These are phyloP conservation scores for Alternaria triticina DNA, from an alignment of 2,329 filamentous ascomycete species.

Conservation along the genomic window DNA sequence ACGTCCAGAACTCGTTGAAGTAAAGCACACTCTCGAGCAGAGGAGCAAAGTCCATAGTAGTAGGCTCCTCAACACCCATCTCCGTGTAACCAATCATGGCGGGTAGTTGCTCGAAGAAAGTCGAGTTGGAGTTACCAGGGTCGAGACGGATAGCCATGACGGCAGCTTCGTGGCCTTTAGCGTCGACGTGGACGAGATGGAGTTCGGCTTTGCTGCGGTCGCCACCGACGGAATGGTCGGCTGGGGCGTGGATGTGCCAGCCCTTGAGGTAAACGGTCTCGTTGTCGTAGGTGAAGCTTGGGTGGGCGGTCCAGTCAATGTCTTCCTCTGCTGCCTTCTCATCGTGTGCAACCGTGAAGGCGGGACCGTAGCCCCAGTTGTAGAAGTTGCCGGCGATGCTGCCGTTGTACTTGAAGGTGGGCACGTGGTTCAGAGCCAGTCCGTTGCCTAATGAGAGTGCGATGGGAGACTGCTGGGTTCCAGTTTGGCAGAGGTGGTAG, in stretches of 20 bases:
- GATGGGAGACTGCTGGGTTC: conserved; percentile 60
- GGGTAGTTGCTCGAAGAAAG: conserved; percentile 54
- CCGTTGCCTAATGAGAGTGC: conserved; percentile 50
- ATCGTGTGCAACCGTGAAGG: conserved; percentile 50
- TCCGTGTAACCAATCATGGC: conserved; percentile 50
- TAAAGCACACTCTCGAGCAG: conserved; percentile 48
- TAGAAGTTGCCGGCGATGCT: conserved; percentile 50
- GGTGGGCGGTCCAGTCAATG: conserved; percentile 47
- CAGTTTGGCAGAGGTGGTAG: conserved; percentile 57
- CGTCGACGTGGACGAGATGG: conserved; percentile 57
- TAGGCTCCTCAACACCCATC: conserved; percentile 24
- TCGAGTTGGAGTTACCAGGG: conserved; percentile 47
- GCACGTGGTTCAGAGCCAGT: conserved; percentile 49
- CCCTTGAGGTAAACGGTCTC: conserved; percentile 56
- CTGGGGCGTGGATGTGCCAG: conserved; percentile 61
- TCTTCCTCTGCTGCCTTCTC: conserved; percentile 14
- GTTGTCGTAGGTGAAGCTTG: conserved; percentile 55
- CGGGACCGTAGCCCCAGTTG: conserved; percentile 60
- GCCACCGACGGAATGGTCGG: conserved; percentile 57
- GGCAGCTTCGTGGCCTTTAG: conserved; percentile 50
- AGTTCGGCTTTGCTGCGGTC: conserved; percentile 55
- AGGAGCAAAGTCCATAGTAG: conserved; percentile 39
- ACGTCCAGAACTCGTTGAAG: conserved; percentile 58
- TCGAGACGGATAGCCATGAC: conserved; percentile 58
- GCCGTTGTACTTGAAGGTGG: conserved; percentile 52